Evolutionary conservation across 2,329 filamentous ascomycete species (phyloP), one percentile per base, ranked within the genome.

Genomic region (Scedosporium apiospermum): DNA sequence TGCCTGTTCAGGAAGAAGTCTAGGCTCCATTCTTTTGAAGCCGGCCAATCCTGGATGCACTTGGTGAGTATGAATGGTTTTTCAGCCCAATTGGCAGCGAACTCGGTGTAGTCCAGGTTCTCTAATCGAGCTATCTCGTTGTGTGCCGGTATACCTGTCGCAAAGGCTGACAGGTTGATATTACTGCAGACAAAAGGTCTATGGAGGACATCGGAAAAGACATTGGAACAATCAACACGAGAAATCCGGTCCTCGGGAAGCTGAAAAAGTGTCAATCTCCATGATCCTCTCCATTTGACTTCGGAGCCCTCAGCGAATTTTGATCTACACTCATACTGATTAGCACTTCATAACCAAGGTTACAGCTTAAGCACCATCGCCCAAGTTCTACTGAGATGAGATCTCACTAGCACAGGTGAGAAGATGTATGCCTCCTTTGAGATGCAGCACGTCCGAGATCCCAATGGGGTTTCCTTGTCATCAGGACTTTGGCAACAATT

Each of bases 141-240:
- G 44, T 77, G 73, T 41, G 75, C 68, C 2, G 93, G 92, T 44
- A 97, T 96, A 60, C 83, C 84, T 26, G 79, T 79, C 7, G 85
- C 82, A 72, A 88, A 96, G 2, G 84, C 82, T 6, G 77, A 73
- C 49, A 96, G 76, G 1, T 82, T 75, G 30, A 92, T 86, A 70
- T 96, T 85, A 57, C 91, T 89, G 77, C 93, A 98, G 67, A 90
- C 88, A 73, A 96, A 98, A 0, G 93, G 93, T 9, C 93, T 85
- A 74, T 97, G 91, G 26, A 98, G 81, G 6, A 90, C 87, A 74
- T 99, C 93, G 14, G 93, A 97, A 74, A 90, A 98, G 60, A 98
- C 85, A 68, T 87, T 85, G 60, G 82, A 82, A 75, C 93, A 96
- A 67, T 89, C 82, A 42, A 96, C 77, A 12, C 75, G 78, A 44